Percentiles rank a stretch among this genome's conserved stretches.
Conservation (phyloP, 768 basidiomycete species). For the Podaxis sp. region DNA sequence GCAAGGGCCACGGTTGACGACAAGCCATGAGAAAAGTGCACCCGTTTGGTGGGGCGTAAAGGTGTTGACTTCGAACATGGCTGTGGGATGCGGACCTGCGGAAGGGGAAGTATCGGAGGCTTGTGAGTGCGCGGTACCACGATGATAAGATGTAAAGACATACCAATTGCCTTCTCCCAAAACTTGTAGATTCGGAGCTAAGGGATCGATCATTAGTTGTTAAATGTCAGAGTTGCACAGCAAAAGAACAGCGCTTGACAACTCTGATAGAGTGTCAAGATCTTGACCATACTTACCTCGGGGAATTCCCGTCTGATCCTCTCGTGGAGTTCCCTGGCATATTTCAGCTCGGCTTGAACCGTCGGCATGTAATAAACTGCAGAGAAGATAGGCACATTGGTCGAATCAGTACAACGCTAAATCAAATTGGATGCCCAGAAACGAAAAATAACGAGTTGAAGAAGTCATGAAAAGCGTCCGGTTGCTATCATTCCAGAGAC, state of each 20-base stretch:
- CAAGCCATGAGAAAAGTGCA: slow-evolving; percentile 66
- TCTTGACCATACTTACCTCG: slow-evolving; percentile 41
- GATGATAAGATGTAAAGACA: slow-evolving; percentile 19
- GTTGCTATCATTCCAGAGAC: background rate
- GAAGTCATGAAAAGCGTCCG: background rate
- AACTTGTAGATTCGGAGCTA: slow-evolving; percentile 63
- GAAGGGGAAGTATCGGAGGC: background rate
- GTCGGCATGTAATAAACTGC: slow-evolving; percentile 64
- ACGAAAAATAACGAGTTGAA: background rate
- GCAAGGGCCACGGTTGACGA: slow-evolving; percentile 66
- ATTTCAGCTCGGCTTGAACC: slow-evolving; percentile 41
- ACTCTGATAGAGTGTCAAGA: background rate
- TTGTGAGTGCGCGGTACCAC: background rate
- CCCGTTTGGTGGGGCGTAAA: slow-evolving; percentile 70
- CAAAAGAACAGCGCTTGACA: background rate
- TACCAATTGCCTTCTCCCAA: slow-evolving; percentile 64
- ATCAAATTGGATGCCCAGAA: background rate
- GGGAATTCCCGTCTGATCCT: slow-evolving; percentile 65
- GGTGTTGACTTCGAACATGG: slow-evolving; percentile 74
- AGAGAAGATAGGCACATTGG: background rate
- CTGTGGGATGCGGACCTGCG: slow-evolving; percentile 62
- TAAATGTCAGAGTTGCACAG: background rate
- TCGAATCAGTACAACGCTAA: background rate
- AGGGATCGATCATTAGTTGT: slow-evolving; percentile 6
- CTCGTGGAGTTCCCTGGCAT: slow-evolving; percentile 58